These are phyloP conservation scores for Dittrichia graveolens DNA, from an alignment of 129 eudicot genomes.

Conservation along the genomic window DNA sequence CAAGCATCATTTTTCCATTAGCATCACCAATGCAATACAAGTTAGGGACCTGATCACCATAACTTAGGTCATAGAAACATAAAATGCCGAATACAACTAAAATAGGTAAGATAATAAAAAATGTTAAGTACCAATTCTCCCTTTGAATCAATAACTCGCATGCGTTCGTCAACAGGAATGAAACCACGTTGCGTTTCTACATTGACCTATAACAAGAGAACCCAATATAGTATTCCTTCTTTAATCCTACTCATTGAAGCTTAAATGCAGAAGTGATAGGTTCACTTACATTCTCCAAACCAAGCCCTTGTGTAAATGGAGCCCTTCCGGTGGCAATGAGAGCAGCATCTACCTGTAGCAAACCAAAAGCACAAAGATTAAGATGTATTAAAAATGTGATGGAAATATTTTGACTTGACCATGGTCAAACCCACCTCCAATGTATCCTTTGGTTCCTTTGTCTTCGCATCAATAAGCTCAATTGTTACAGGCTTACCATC, in stretches of 20 bases:
- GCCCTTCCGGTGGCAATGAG: constrained; percentile 99
- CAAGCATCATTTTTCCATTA: constrained; percentile 97
- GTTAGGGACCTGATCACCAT: constrained; percentile 72
- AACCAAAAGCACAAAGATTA: constrained; percentile 17
- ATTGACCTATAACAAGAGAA: constrained; percentile 60
- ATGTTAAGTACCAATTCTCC: constrained; percentile 64
- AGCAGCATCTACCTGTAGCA: constrained; percentile 89
- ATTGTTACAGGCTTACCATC: constrained; percentile 92
- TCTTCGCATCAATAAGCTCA: constrained; percentile 98
- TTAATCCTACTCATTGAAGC: constrained; percentile 3
- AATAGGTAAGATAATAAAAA: background rate
- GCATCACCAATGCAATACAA: constrained; percentile 99
- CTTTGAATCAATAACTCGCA: constrained; percentile 86
- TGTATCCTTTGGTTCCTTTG: constrained; percentile 87
- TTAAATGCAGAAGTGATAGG: background rate
- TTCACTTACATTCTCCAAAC: constrained; percentile 77
- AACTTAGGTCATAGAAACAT: constrained; percentile 31
- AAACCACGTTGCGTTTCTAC: constrained; percentile 97
- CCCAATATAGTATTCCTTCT: background rate
- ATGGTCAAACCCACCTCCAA: constrained; percentile 63
- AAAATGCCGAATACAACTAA: background rate
- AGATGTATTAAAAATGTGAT: constrained; percentile 13
- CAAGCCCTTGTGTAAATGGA: constrained; percentile 91
- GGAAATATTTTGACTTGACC: constrained; percentile 17
- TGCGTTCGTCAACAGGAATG: constrained; percentile 93